Evolutionary conservation across 2,329 filamentous ascomycete species (phyloP), one percentile per base, ranked within the genome.

Genomic region (Calonectria pseudoreteaudii): DNA sequence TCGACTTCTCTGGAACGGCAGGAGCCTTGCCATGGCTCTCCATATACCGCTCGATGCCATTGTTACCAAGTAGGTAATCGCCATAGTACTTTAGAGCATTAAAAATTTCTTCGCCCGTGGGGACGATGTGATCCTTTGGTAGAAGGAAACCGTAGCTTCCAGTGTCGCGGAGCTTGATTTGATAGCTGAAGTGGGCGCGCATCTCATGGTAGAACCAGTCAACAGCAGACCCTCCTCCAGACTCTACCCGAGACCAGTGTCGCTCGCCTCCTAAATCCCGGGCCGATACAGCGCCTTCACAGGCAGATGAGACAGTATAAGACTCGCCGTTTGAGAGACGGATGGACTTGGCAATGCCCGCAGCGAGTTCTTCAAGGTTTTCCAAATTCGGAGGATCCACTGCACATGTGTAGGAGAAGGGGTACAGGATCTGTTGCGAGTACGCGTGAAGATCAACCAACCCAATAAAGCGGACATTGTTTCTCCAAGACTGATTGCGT

Each of bases 161-260:
- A 0, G 94, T 97, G 83, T 99, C 97, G 64, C 97, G 90, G 34
- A 99, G 88, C 86, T 98, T 98, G 85, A 97, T 93, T 87, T 98
- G 97, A 83, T 97, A 98, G 72, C 95, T 94, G 83, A 95, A 98
- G 75, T 91, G 92, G 23, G 96, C 94, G 60, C 90, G 88, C 74
- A 98, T 85, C 80, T 97, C 94, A 79, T 98, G 94, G 83, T 98
- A 98, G 85, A 99, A 98, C 92, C 94, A 98, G 84, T 98, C 97
- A 52, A 98, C 91, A 1, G 94, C 95, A 64, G 94, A 96, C 3
- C 96, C 96, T 49, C 96, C 96, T 4, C 93, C 92, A 0, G 90
- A 90, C 82, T 97, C 94, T 75, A 96, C 91, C 49, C 91, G 87
- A 4, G 82, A 77, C 78, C 78, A 79, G 31, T 75, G 70, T 28